Evolutionary conservation across 108 stramenopile genomes (phyloP).

Genomic region (Cyclotella kingstonii): DNA sequence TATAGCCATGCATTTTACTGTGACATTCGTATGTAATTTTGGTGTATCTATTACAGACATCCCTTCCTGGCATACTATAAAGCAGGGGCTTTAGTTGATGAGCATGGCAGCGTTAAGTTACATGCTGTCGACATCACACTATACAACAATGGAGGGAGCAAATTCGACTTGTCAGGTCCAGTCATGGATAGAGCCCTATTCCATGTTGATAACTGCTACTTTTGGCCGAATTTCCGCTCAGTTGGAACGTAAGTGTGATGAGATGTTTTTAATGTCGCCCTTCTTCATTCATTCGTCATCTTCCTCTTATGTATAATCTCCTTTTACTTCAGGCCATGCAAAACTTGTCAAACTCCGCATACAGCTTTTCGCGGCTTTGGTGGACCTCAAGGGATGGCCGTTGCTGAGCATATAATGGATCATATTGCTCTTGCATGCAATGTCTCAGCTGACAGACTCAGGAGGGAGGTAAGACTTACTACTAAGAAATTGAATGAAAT

Average conservation of each 20-base stretch:
- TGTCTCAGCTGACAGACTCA: slow-evolving; percentile 57
- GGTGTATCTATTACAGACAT: slow-evolving; percentile 40
- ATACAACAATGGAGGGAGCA: slow-evolving; percentile 85
- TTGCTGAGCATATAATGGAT: slow-evolving; percentile 88
- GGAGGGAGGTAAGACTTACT: slow-evolving; percentile 31
- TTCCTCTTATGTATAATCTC: neutral
- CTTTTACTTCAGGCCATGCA: slow-evolving; percentile 51
- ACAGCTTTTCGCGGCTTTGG: slow-evolving; percentile 96
- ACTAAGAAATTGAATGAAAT: neutral
- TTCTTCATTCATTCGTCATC: neutral
- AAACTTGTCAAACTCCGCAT: slow-evolving; percentile 89
- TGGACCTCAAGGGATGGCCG: slow-evolving; percentile 85
- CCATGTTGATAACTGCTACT: slow-evolving; percentile 88
- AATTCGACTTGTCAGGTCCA: slow-evolving; percentile 86
- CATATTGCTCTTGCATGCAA: slow-evolving; percentile 78
- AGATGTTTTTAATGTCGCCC: neutral
- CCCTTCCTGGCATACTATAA: slow-evolving; percentile 84
- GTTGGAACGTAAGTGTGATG: slow-evolving; percentile 52
- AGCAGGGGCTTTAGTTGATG: slow-evolving; percentile 74
- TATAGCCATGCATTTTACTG: neutral
- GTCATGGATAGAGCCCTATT: slow-evolving; percentile 91
- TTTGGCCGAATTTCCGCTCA: slow-evolving; percentile 81
- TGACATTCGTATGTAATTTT: slow-evolving; percentile 10
- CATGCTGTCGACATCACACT: slow-evolving; percentile 75
- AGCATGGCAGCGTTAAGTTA: slow-evolving; percentile 71